Evolutionary conservation across 2,329 filamentous ascomycete species (phyloP).

Genomic region (Clonostachys rosea): DNA sequence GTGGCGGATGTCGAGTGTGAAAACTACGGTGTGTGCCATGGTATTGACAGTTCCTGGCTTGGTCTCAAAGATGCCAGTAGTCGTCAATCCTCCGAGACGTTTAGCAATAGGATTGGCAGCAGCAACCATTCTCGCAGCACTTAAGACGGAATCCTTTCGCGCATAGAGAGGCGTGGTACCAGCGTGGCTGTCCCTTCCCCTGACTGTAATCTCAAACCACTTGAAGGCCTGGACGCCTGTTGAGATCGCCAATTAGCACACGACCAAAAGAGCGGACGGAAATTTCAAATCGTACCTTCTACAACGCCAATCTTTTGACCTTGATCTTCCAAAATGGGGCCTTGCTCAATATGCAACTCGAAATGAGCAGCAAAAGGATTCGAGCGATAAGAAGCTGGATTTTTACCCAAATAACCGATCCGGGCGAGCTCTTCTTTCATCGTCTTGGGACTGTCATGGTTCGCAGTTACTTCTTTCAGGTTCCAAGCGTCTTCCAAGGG

Average conservation of each 20-base stretch:
- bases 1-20: slow-evolving; percentile 61
- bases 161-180: slow-evolving; percentile 19
- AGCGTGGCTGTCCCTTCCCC: slow-evolving; percentile 15
- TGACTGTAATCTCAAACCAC: slow-evolving; percentile 16
- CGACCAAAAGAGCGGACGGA: too few species aligned
- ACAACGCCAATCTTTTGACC: slow-evolving; percentile 20
- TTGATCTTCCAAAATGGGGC: slow-evolving; percentile 60
- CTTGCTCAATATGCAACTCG: slow-evolving; percentile 81
- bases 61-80: slow-evolving; percentile 16
- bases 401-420: slow-evolving; percentile 63
- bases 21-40: slow-evolving; percentile 59
- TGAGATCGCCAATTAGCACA: background rate
- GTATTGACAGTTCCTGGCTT: slow-evolving; percentile 64
- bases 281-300: background rate
- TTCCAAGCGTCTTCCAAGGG: slow-evolving; percentile 55
- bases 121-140: slow-evolving; percentile 17
- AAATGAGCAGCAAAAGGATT: slow-evolving; percentile 72
- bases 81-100: slow-evolving; percentile 13
- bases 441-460: slow-evolving; percentile 2
- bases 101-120: slow-evolving; percentile 16
- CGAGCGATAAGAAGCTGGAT: slow-evolving; percentile 11
- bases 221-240: slow-evolving; percentile 15
- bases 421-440: slow-evolving; percentile 51
- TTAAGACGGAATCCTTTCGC: slow-evolving; percentile 20
- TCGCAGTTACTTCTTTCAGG: slow-evolving; percentile 2